Percentiles rank a stretch among this genome's conserved stretches.
phyloP scores from a whole-genome alignment of 2,329 filamentous ascomycete species.

The Colletotrichum coccodes region DNA sequence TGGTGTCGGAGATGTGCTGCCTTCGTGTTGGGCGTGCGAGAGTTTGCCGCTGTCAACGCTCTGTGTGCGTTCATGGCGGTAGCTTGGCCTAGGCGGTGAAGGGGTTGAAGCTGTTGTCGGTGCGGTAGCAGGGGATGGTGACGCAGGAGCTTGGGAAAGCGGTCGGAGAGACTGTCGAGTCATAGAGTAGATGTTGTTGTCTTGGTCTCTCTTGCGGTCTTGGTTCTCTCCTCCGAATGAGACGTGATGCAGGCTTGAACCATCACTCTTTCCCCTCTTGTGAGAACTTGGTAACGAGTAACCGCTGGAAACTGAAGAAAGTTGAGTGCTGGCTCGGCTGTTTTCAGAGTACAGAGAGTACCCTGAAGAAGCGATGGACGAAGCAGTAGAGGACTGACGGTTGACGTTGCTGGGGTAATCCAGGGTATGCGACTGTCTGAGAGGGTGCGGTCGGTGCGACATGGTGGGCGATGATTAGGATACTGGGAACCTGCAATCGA shows the following conservation, averaged over 20 bases:
- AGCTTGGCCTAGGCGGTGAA: constrained; percentile 49
- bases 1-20: constrained; percentile 52
- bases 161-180: constrained; percentile 82
- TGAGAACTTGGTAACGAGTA: constrained; percentile 64
- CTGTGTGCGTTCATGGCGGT: constrained; percentile 67
- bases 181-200: constrained; percentile 72
- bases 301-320: constrained; percentile 76
- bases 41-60: constrained; percentile 71
- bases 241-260: constrained; percentile 57
- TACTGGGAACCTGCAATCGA: constrained; percentile 37
- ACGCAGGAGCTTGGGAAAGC: constrained; percentile 72
- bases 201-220: constrained; percentile 55
- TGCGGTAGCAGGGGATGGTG: constrained; percentile 44
- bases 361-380: constrained; percentile 76
- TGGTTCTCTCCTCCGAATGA: constrained; percentile 43
- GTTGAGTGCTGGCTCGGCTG: constrained; percentile 75
- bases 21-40: constrained; percentile 57
- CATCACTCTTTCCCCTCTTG: constrained; percentile 82
- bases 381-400: constrained; percentile 76
- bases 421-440: constrained; percentile 65
- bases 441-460: constrained; percentile 67
- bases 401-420: constrained; percentile 58
- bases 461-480: constrained; percentile 48
- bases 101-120: constrained; percentile 38
- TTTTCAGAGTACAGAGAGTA: constrained; percentile 71